Evolutionary conservation across 177 flowering plant species (phyloP).

Genomic region (Telopea speciosissima): DNA sequence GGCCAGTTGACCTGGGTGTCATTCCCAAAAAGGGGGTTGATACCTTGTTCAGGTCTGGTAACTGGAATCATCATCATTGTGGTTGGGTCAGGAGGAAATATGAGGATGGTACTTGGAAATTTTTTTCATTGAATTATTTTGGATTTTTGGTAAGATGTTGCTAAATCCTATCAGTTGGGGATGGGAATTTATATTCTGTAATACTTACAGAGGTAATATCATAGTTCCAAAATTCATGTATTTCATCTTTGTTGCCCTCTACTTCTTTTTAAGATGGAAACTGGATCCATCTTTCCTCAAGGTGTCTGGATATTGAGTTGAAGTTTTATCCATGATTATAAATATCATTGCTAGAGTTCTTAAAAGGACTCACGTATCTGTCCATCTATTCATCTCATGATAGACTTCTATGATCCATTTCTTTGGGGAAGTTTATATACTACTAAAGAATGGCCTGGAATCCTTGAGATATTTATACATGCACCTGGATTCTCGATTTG

Average conservation of each 20-base stretch:
- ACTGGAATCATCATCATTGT: too few species aligned
- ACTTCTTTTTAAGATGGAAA: not conserved
- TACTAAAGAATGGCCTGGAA: not conserved
- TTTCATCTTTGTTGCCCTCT: not conserved
- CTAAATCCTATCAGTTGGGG: not conserved
- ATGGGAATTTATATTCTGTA: not conserved
- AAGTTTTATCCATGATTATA: not conserved
- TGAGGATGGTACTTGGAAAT: too few species aligned
- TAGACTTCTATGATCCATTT: not conserved
- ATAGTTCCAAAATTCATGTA: not conserved
- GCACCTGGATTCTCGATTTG: conserved; percentile 11
- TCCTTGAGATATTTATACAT: not conserved
- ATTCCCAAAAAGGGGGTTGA: too few species aligned
- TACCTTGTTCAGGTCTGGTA: too few species aligned
- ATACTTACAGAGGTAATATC: not conserved
- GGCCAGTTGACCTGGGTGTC: too few species aligned
- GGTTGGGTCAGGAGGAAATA: too few species aligned
- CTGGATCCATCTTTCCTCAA: not conserved
- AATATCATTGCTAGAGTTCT: not conserved
- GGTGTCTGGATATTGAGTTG: not conserved
- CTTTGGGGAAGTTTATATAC: too few species aligned
- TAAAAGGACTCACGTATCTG: not conserved
- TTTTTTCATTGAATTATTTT: too few species aligned
- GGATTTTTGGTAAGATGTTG: not conserved
- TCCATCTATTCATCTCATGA: not conserved